Conservation (phyloP, 306 rosid genomes). For the Leucaena leucocephala region DNA sequence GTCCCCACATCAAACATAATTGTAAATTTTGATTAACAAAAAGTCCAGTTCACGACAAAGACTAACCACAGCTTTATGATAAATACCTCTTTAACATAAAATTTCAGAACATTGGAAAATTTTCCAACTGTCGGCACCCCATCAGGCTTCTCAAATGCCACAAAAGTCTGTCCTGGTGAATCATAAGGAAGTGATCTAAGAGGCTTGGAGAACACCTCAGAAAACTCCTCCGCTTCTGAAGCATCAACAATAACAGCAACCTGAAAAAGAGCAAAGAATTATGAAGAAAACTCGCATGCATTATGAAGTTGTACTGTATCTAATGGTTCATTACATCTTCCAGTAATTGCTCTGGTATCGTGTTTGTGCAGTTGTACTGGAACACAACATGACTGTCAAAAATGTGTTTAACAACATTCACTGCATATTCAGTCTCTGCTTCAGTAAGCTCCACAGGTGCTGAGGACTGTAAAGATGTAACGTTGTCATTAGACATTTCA, state of each 20-base stretch:
- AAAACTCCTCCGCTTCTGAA: constrained; percentile 88
- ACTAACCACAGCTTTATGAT: constrained; percentile 6
- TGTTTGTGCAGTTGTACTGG: constrained; percentile 98
- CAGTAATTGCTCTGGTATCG: constrained; percentile 91
- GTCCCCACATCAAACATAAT: background rate
- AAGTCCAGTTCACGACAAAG: background rate
- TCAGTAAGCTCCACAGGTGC: constrained; percentile 97
- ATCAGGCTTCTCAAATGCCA: constrained; percentile 94
- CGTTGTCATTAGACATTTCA: constrained; percentile 22
- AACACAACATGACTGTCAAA: constrained; percentile 88
- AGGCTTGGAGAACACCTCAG: constrained; percentile 75
- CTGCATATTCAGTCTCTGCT: constrained; percentile 97
- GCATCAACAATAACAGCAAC: constrained; percentile 80
- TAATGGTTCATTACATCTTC: constrained; percentile 64
- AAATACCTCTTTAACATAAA: constrained; percentile 88
- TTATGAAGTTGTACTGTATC: constrained; percentile 22
- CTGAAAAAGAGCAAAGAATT: constrained; percentile 53
- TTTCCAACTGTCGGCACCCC: constrained; percentile 78
- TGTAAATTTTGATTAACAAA: background rate
- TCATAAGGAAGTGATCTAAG: constrained; percentile 92
- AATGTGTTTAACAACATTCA: constrained; percentile 89
- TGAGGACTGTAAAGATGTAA: constrained; percentile 69
- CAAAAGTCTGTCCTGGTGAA: constrained; percentile 90
- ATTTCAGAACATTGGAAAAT: constrained; percentile 75
- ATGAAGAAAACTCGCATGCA: constrained; percentile 24